Percentiles rank a stretch among this genome's conserved stretches.
Evolutionary conservation across 2,329 filamentous ascomycete genomes (phyloP).

Genomic region (Aspergillus clavatus): DNA sequence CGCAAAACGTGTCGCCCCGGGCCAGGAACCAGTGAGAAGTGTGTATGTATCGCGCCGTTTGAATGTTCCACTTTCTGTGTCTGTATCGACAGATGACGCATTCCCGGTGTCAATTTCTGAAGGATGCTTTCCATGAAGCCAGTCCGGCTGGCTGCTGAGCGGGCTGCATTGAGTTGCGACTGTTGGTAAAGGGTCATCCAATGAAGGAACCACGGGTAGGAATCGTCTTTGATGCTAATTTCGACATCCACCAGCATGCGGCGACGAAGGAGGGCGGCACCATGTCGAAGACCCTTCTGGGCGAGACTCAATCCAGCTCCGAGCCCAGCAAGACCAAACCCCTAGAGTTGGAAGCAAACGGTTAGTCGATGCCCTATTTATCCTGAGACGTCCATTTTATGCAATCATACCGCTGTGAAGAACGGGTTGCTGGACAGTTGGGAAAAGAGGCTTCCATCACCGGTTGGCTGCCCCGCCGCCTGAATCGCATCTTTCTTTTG

Average conservation of each 20-base stretch:
- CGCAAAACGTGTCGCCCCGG: constrained; percentile 85
- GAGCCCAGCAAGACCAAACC: constrained; percentile 85
- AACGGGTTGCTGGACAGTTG: constrained; percentile 47
- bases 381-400: background rate
- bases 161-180: constrained; percentile 53
- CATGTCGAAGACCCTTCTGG: constrained; percentile 68
- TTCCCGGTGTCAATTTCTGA: constrained; percentile 53
- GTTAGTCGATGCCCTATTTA: background rate
- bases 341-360: constrained; percentile 38
- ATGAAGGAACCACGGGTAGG: constrained; percentile 88
- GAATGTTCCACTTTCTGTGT: constrained; percentile 59
- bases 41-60: constrained; percentile 66
- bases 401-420: constrained; percentile 44
- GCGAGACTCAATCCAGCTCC: constrained; percentile 77
- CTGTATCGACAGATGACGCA: constrained; percentile 61
- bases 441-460: constrained; percentile 40
- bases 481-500: constrained; percentile 30
- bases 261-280: constrained; percentile 69
- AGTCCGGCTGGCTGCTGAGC: constrained; percentile 40
- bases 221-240: constrained; percentile 88
- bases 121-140: constrained; percentile 51
- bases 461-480: constrained; percentile 23
- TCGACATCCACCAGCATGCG: constrained; percentile 93
- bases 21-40: constrained; percentile 85
- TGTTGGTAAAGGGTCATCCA: constrained; percentile 86